These are phyloP conservation scores for Rostrohypoxylon terebratum DNA, from an alignment of 495 filamentous ascomycete species.

Conservation along the genomic window DNA sequence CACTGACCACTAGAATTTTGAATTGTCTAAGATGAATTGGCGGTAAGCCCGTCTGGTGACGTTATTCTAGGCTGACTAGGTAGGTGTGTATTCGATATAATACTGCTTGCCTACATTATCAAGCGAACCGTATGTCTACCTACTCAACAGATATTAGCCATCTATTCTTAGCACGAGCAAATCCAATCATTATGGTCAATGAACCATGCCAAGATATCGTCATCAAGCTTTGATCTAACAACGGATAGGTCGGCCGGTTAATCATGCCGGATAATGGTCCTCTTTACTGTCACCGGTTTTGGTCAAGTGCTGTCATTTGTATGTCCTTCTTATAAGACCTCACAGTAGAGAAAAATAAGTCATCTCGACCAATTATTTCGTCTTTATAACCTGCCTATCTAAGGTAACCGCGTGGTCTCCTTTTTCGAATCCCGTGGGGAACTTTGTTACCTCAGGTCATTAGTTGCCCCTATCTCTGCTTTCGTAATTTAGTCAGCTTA, in stretches of 20 bases:
- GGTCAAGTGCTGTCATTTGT: constrained; percentile 24
- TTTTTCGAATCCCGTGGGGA: neutral
- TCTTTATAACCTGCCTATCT: constrained; percentile 40
- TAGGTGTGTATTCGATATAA: neutral
- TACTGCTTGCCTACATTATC: neutral
- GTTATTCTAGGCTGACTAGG: neutral
- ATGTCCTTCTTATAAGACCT: constrained; percentile 23
- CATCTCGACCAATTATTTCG: constrained; percentile 12
- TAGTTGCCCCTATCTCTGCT: constrained; percentile 8
- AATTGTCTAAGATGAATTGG: neutral
- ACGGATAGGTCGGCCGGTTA: constrained; percentile 30
- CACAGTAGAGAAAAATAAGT: constrained; percentile 10
- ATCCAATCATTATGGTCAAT: neutral
- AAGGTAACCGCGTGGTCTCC: constrained; percentile 20
- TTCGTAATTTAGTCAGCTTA: constrained; percentile 31
- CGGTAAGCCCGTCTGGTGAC: neutral
- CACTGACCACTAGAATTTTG: neutral
- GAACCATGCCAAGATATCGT: constrained; percentile 20
- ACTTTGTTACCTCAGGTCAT: constrained; percentile 6
- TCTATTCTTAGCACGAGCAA: neutral
- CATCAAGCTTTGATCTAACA: constrained; percentile 14
- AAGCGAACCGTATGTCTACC: neutral
- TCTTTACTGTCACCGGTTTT: constrained; percentile 2
- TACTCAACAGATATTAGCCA: neutral
- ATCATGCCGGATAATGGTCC: constrained; percentile 34